These are phyloP conservation scores for Picochlorum sp. DNA, from an alignment of 139 green algal species.

Conservation along the genomic window DNA sequence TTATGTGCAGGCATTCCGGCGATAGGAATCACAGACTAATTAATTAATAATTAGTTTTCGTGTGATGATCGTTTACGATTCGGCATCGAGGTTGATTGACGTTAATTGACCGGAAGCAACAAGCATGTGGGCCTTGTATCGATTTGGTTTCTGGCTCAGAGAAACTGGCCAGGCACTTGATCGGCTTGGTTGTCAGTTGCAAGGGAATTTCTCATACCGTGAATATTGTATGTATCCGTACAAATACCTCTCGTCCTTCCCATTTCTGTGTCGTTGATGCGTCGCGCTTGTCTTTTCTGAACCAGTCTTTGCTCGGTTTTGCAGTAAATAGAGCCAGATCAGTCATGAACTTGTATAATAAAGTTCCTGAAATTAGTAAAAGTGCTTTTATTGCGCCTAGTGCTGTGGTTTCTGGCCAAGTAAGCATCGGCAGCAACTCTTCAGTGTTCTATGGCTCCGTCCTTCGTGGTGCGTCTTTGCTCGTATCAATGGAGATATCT, in stretches of 20 bases:
- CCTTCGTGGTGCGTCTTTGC: constrained; percentile 58
- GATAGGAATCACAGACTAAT: too few relatives aligned
- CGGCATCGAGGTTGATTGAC: too few relatives aligned
- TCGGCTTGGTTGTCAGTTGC: constrained; percentile 64
- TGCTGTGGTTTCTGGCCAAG: constrained; percentile 74
- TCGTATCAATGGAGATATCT: background rate
- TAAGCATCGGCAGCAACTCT: constrained; percentile 61
- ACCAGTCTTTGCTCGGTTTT: background rate
- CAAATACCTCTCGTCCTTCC: background rate
- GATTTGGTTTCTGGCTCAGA: constrained; percentile 66
- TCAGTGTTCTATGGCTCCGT: constrained; percentile 88
- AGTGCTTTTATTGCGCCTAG: constrained; percentile 78
- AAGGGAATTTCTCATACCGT: constrained; percentile 73
- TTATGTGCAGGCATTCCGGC: too few relatives aligned
- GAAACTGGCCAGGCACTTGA: constrained; percentile 91
- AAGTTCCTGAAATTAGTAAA: constrained; percentile 42
- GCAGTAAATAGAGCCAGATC: constrained; percentile 64
- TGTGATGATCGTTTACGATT: too few relatives aligned
- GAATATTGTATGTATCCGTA: constrained; percentile 65
- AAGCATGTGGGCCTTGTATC: constrained; percentile 47
- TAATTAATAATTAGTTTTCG: too few relatives aligned
- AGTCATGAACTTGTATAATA: constrained; percentile 51
- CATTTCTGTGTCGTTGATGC: background rate
- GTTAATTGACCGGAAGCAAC: too few relatives aligned
- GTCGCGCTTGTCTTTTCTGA: background rate